phyloP scores from a whole-genome alignment of 1,139 yeast species.

The Blastobotrys petasosporus region DNA sequence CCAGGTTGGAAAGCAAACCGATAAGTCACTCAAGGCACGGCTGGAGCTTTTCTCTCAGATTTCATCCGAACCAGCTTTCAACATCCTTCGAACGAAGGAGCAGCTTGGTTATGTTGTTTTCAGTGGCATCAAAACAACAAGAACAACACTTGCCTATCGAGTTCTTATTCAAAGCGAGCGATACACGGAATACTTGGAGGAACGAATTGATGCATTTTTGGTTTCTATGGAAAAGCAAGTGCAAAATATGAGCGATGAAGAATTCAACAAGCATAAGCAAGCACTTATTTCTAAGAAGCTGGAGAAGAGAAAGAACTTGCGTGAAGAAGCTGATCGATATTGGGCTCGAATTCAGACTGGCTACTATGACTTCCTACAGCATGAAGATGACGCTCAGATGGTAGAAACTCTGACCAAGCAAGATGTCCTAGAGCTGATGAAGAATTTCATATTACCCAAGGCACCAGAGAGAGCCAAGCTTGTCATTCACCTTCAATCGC shows the following conservation, averaged over 20 bases:
- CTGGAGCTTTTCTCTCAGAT: conserved; percentile 67
- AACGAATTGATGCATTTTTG: conserved; percentile 67
- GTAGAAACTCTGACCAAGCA: conserved; percentile 49
- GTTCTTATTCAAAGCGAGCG: conserved; percentile 84
- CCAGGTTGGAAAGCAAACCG: conserved; percentile 54
- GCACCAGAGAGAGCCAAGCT: conserved; percentile 42
- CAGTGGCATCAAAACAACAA: conserved; percentile 60
- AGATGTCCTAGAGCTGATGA: conserved; percentile 54
- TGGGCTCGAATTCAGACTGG: conserved; percentile 69
- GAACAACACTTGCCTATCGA: conserved; percentile 73
- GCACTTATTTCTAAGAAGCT: conserved; percentile 61
- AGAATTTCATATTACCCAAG: conserved; percentile 40
- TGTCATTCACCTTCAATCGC: conserved; percentile 66
- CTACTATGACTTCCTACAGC: conserved; percentile 60
- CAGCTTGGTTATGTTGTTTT: conserved; percentile 89
- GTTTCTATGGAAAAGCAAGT: conserved; percentile 37
- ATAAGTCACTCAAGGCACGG: conserved; percentile 39
- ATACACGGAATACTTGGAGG: conserved; percentile 65
- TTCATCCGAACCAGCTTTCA: conserved; percentile 80
- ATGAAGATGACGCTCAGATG: conserved; percentile 51
- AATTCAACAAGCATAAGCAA: conserved; percentile 60
- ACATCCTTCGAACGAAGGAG: conserved; percentile 84
- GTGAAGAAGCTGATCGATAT: conserved; percentile 64
- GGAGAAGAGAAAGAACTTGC: conserved; percentile 68
- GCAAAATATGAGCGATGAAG: conserved; percentile 48